Percentiles rank a stretch among this genome's conserved stretches.
These are phyloP conservation scores for Malassezia yamatoensis DNA, from an alignment of 1,284 basidiomycete genomes.

Conservation along the genomic window DNA sequence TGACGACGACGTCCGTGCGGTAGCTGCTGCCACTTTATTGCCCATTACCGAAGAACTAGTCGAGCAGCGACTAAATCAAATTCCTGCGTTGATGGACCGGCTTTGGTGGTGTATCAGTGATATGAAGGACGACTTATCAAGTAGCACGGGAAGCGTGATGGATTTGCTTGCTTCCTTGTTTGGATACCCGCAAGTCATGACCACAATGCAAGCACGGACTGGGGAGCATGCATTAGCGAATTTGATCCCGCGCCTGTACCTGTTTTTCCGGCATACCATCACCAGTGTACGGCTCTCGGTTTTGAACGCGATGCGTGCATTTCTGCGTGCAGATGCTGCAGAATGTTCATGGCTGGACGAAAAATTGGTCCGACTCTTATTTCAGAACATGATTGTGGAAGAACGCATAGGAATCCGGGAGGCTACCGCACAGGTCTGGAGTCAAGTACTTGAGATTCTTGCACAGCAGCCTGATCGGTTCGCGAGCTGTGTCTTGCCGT, in stretches of 20 bases:
- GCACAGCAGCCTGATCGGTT: slow-evolving; percentile 18
- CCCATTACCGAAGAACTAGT: slow-evolving; percentile 77
- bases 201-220: slow-evolving; percentile 53
- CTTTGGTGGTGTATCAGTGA: slow-evolving; percentile 83
- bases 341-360: slow-evolving; percentile 72
- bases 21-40: slow-evolving; percentile 80
- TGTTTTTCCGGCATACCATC: slow-evolving; percentile 97
- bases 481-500: slow-evolving; percentile 28
- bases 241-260: slow-evolving; percentile 78
- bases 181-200: slow-evolving; percentile 59
- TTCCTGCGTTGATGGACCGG: slow-evolving; percentile 61
- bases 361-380: slow-evolving; percentile 70
- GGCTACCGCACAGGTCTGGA: slow-evolving; percentile 70
- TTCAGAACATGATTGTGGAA: slow-evolving; percentile 90
- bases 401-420: slow-evolving; percentile 74
- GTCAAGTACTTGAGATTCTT: slow-evolving; percentile 55
- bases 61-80: slow-evolving; percentile 55
- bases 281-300: slow-evolving; percentile 84
- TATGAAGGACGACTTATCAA: slow-evolving; percentile 93
- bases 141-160: slow-evolving; percentile 94
- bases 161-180: slow-evolving; percentile 55
- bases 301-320: slow-evolving; percentile 75
- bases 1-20: slow-evolving; percentile 93
- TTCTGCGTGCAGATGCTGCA: slow-evolving; percentile 67
- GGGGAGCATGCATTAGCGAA: slow-evolving; percentile 53